Conservation (phyloP, 139 green algal species). For the Chlamydomonas schloesseri region DNA sequence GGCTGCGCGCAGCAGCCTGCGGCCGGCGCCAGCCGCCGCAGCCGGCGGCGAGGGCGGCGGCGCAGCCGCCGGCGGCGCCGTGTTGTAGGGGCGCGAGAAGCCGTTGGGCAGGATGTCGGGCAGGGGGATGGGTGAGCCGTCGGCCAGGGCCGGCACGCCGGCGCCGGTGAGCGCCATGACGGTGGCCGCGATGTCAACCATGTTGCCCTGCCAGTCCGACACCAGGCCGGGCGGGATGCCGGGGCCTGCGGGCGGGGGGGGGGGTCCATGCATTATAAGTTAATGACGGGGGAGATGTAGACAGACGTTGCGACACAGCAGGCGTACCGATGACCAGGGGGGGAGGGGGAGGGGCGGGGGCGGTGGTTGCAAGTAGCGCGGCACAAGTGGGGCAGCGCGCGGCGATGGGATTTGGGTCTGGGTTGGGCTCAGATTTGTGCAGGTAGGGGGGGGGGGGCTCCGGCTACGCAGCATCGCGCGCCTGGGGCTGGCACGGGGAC, state of each 20-base stretch:
- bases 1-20: no score
- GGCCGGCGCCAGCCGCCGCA: neutral
- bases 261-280: no score
- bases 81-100: neutral
- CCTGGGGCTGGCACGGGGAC: no score
- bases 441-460: no score
- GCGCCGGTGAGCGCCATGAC: slow-evolving; percentile 21
- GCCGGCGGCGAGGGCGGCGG: neutral
- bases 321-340: no score
- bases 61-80: neutral
- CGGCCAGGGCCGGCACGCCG: slow-evolving; percentile 6
- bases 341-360: neutral
- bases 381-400: no score
- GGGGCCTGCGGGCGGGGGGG: neutral
- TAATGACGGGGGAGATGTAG: no score
- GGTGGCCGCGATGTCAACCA: slow-evolving; percentile 39
- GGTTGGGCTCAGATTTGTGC: no score
- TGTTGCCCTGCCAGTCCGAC: slow-evolving; percentile 41
- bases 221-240: slow-evolving; percentile 24
- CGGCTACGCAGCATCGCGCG: no score
- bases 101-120: neutral
- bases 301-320: no score
- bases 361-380: no score
- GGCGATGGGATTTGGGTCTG: no score
- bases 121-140: slow-evolving; percentile 17